Percentiles rank a stretch among this genome's conserved stretches.
phyloP scores from a whole-genome alignment of 495 filamentous ascomycete genomes.

The Tuber borchii region DNA sequence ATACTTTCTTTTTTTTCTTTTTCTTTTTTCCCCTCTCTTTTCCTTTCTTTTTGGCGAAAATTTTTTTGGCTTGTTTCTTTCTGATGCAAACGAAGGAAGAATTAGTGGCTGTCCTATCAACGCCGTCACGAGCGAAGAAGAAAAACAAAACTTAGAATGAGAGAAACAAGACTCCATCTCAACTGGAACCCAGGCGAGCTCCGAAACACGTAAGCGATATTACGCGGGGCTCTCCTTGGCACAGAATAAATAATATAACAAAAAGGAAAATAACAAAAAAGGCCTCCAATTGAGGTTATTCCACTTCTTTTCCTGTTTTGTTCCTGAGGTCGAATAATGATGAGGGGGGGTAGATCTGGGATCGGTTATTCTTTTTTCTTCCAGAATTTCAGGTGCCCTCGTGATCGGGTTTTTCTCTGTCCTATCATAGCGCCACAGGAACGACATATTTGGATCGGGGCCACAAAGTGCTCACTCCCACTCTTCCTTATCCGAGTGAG shows the following conservation, averaged over 20 bases:
- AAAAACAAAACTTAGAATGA: background rate
- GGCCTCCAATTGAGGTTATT: constrained; percentile 13
- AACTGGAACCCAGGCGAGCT: constrained; percentile 36
- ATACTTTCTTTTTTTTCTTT: background rate
- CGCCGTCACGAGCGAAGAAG: constrained; percentile 9
- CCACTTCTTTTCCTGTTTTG: constrained; percentile 13
- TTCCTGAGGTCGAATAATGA: constrained; percentile 8
- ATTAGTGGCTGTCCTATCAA: constrained; percentile 23
- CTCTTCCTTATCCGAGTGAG: background rate
- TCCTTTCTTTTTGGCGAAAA: background rate
- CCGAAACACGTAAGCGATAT: constrained; percentile 39
- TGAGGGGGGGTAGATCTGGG: background rate
- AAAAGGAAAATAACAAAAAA: background rate
- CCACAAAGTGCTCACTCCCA: background rate
- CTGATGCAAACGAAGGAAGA: constrained; percentile 17
- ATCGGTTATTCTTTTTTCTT: background rate
- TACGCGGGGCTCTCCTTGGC: constrained; percentile 29
- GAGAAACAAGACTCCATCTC: background rate
- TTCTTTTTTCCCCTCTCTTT: background rate
- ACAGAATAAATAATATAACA: background rate
- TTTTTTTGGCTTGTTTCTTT: constrained; percentile 34
- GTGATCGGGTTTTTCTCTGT: background rate
- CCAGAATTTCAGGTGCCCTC: constrained; percentile 3
- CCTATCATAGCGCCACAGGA: background rate
- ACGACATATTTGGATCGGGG: background rate